Conservation (phyloP, 306 rosid genomes). For the Ziziphus jujuba region DNA sequence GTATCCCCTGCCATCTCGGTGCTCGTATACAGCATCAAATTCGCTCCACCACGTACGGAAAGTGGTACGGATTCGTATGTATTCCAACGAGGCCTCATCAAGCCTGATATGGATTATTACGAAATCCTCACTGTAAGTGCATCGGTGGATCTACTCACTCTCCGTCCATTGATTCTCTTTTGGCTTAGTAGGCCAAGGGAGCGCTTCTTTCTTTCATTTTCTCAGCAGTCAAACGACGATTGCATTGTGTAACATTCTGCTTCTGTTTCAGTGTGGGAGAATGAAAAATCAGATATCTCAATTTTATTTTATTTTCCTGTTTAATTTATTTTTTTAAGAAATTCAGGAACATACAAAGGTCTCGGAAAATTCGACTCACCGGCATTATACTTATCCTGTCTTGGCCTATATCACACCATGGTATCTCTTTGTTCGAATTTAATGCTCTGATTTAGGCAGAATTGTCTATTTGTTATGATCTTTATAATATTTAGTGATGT, state of each 20-base stretch:
- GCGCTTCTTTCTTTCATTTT: not conserved
- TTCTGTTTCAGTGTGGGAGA: not conserved
- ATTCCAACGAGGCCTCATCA: constrained; percentile 43
- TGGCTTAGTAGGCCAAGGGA: constrained; percentile 1
- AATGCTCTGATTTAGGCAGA: not conserved
- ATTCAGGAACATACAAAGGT: constrained; percentile 66
- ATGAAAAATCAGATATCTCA: not conserved
- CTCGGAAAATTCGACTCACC: constrained; percentile 49
- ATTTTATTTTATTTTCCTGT: constrained; percentile 3
- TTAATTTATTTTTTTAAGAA: constrained; percentile 7
- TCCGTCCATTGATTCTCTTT: not conserved
- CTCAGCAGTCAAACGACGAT: constrained; percentile 12
- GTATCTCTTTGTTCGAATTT: constrained; percentile 30
- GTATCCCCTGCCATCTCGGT: constrained; percentile 46
- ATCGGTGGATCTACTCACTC: no score
- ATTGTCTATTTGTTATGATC: not conserved
- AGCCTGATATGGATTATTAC: constrained; percentile 43
- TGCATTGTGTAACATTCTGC: not conserved
- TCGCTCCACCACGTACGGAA: constrained; percentile 25
- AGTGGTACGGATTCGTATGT: constrained; percentile 23
- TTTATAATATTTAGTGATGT: not conserved
- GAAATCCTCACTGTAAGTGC: constrained; percentile 65
- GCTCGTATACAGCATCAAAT: constrained; percentile 35
- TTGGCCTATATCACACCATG: constrained; percentile 96
- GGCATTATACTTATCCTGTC: constrained; percentile 64